Percentiles rank a stretch among this genome's conserved stretches.
Evolutionary conservation across 345 rosid species (phyloP).

Genomic region (Fremontodendron californicum): DNA sequence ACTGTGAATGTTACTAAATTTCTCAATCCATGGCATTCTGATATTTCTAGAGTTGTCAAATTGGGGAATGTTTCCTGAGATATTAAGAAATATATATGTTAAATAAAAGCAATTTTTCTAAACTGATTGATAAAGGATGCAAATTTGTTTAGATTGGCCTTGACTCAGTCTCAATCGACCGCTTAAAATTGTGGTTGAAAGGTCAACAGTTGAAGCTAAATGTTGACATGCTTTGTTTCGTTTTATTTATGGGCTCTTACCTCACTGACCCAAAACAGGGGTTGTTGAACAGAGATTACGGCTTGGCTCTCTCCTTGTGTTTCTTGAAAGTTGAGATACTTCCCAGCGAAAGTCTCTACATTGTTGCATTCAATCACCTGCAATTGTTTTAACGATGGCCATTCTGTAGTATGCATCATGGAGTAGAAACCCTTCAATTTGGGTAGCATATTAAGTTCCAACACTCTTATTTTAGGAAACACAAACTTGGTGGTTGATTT

Average conservation of each 20-base stretch:
- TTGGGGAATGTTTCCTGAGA: slow-evolving; percentile 8
- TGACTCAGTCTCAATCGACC: neutral
- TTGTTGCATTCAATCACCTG: neutral
- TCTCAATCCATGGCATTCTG: slow-evolving; percentile 4
- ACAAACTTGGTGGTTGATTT: neutral
- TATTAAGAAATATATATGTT: neutral
- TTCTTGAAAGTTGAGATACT: neutral
- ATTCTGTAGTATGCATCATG: slow-evolving; percentile 10
- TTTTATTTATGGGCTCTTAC: neutral
- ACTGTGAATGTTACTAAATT: slow-evolving; percentile 4
- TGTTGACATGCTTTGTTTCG: neutral
- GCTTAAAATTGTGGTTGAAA: too few relatives aligned
- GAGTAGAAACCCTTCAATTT: slow-evolving; percentile 4
- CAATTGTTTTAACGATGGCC: slow-evolving; percentile 8
- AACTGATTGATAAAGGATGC: neutral
- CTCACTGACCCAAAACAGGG: slow-evolving; percentile 10
- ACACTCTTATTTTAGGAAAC: neutral
- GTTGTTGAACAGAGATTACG: neutral
- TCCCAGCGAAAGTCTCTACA: neutral
- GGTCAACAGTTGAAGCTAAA: neutral
- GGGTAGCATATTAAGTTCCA: neutral
- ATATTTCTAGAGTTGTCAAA: slow-evolving; percentile 1
- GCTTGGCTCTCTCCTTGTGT: neutral
- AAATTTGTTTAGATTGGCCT: neutral
- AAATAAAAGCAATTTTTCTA: neutral